Base-by-base conservation (phyloP, 2,329 filamentous ascomycete genomes). In the Chaetomium strumarium region DNA sequence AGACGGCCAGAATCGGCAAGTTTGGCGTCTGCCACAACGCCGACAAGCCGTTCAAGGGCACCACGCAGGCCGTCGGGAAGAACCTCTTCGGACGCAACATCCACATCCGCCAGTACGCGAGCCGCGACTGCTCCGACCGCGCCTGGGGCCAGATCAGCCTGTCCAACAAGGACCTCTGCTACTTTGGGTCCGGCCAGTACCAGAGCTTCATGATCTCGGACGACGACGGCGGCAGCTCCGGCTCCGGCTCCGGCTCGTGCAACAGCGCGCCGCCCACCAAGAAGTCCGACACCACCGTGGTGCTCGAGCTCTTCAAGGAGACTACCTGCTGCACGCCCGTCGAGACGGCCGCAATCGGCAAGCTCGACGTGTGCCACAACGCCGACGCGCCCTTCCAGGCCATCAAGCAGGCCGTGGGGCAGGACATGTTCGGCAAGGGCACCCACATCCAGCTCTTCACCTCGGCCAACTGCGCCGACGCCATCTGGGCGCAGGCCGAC, bases 61-160 rank as follows among this genome's bases (percentile, higher is more conserved):
- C 33, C 37, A 42, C 43, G 3, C 44, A 42, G 37, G 37, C 50
- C 2, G 43, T 36, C 13, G 43, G 38, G 20, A 36, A 42, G 14
- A 42, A 43, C 37, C 29, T 41, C 11, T 52, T 52, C 29, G 50
- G 50, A 5, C 48, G 48, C 38, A 37, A 44, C 40, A 43, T 50
- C 37, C 48, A 50, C 48, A 43, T 47, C 24, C 45, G 36, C 2
- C 34, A 39, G 19, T 47, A 38, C 11, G 34, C 45, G 14, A 39
- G 30, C 43, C 30, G 31, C 9, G 43, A 47, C 36, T 47, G 45
- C 20, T 29, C 36, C 3, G 34, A 47, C 45, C 14, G 1, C 2
- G 20, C 45, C 20, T 47, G 34, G 45, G 36, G 9, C 13, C 45
- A 39, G 43, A 24, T 45, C 43, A 36, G 30, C 30, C 31, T 45